Base-by-base conservation (phyloP, 306 rosid species). In the Pachyrhizus erosus region DNA sequence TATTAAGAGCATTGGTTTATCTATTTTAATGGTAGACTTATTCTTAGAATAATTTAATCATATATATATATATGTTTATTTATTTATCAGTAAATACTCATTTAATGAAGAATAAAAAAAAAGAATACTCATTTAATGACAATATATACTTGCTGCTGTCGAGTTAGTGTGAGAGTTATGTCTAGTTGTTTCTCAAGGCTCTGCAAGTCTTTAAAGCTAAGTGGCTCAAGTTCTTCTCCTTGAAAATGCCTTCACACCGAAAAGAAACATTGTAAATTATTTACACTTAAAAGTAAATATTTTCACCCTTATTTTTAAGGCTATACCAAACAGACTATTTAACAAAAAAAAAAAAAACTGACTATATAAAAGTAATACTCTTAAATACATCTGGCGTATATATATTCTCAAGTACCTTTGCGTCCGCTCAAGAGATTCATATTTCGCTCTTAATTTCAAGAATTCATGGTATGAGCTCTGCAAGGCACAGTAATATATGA, bases 171-270 rank as follows among this genome's bases (percentile, higher is more conserved):
- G 21, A 90, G 90, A 3, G 94, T 91, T 81, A 3, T 76, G 18
- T 90, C 97, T 20, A 92, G 88, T 80, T 84, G 91, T 73, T 89
- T 89, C 88, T 92, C 97, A 12, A 92, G 92, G 40, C 34, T 71
- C 49, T 83, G 73, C 88, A 92, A 75, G 60, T 92, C 97, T 66
- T 89, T 91, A 65, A 88, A 29, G 77, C 75, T 79, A 61, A 92
- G 94, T 34, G 82, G 46, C 45, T 89, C 93, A 60, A 94, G 92
- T 71, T 92, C 93, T 90, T 94, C 97, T 83, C 98, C 98, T 31
- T 64, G 87, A 68, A 87, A 80, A 57, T 92, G 89, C 92, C 98
- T 94, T 73, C 61, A 80, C 21, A 46, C 45, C 20, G 0, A 64
- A 66, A 46, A 13, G 0, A 72, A 78, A 62, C n/a, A n/a, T n/a